Evolutionary conservation across 345 rosid species (phyloP), one percentile per base, ranked within the genome.

Genomic region (Eucalyptus camaldulensis): DNA sequence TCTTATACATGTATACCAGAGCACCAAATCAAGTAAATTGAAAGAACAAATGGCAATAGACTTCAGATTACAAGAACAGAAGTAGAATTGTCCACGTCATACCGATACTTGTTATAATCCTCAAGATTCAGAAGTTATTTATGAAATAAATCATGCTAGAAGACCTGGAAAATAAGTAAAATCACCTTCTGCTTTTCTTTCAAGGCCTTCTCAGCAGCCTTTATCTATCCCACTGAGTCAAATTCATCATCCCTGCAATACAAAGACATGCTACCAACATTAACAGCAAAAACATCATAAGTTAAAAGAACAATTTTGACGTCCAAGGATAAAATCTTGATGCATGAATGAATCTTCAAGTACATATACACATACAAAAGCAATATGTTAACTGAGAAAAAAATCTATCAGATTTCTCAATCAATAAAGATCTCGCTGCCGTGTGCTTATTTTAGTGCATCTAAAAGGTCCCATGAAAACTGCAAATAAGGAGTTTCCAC

Each of bases 191-290:
- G 91, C 92, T 96, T 97, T 15, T 95, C 93, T 91, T 95, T 94
- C 93, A 98, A 93, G 89, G 97, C 96, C 90, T 95, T 97, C 95
- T 94, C 99, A 88, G 96, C 95, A 80, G 98, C 99, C 91, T 94
- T 94, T 97, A 96, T 96, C 92, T 92, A 93, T 87, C 96, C 93
- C 69, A 98, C 89, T 60, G 98, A 93, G 94, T 97, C 97, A 56
- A 92, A 92, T 49, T 94, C 97, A 49, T 88, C 95, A 93, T 91
- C 94, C 89, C 99, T 76, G 83, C 29, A 21, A 37, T 37, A 76
- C 12, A 76, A 33, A 72, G 44, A 72, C 27, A 72, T 95, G 93
- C 87, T 56, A 65, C 83, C 86, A 87, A 89, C 92, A 90, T 87
- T 29, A 45, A 53, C 21, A 85, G 43, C 40, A 47, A 62, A 87